phyloP scores from a whole-genome alignment of 23 red algal genomes.

The Pyropia haitanensis region DNA sequence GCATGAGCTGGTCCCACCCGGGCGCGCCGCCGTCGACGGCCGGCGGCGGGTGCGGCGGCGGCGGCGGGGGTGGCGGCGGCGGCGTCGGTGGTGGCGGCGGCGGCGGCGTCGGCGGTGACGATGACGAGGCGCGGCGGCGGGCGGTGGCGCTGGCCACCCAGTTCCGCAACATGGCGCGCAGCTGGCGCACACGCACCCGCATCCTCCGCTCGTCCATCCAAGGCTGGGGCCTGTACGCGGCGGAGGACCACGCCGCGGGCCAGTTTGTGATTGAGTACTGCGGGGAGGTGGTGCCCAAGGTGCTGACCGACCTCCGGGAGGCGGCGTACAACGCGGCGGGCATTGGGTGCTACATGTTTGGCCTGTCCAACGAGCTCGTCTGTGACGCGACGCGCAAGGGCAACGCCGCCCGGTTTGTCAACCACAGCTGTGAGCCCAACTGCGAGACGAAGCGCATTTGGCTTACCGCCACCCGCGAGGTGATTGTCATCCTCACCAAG shows the following conservation, averaged over 20 bases:
- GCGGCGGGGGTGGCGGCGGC: too few species aligned
- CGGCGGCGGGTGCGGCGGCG: too few species aligned
- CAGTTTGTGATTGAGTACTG: constrained; percentile 93
- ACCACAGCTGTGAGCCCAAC: constrained; percentile 90
- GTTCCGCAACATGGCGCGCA: constrained; percentile 21
- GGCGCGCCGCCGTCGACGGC: too few species aligned
- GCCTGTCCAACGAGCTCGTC: constrained; percentile 55
- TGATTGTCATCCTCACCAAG: constrained; percentile 70
- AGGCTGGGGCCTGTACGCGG: constrained; percentile 77
- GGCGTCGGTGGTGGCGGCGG: too few species aligned
- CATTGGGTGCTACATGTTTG: constrained; percentile 98
- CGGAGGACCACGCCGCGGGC: constrained; percentile 44
- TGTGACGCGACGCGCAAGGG: constrained; percentile 84
- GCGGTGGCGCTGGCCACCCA: constrained; percentile 23
- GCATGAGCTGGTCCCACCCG: too few species aligned
- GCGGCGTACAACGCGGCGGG: constrained; percentile 39
- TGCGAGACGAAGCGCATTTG: constrained; percentile 57
- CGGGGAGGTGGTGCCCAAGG: constrained; percentile 71
- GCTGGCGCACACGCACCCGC: constrained; percentile 18
- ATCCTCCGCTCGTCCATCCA: constrained; percentile 67
- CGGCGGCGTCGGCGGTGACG: too few species aligned
- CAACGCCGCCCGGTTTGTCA: constrained; percentile 88
- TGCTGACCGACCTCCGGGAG: constrained; percentile 73
- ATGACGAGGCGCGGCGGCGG: too few species aligned
- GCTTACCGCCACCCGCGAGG: constrained; percentile 37